Evolutionary conservation across 2,329 filamentous ascomycete genomes (phyloP).

Genomic region (Mycosphaerelloides madeirae): DNA sequence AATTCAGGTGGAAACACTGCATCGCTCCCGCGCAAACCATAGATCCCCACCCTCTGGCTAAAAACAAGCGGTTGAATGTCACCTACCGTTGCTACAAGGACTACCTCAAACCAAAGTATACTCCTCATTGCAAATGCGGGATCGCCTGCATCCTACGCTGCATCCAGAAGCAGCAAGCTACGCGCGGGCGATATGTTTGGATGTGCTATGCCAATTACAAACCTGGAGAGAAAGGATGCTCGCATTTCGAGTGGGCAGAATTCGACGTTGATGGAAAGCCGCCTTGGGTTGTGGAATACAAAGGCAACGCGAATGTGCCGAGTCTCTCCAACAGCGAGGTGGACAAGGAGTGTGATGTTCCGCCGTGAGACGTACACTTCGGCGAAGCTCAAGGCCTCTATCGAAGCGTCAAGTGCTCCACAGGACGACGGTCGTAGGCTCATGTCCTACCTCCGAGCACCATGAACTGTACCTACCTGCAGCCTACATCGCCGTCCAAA

Average conservation of each 20-base stretch:
- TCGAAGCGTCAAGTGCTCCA: too few species aligned
- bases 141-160: conserved; percentile 68
- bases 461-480: too few species aligned
- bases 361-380: too few species aligned
- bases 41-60: conserved; percentile 77
- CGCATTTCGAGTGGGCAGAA: conserved; percentile 78
- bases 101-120: conserved; percentile 69
- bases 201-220: conserved; percentile 79
- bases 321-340: too few species aligned
- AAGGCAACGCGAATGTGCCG: conserved; percentile 30
- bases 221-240: conserved; percentile 61
- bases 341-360: too few species aligned
- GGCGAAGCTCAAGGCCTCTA: too few species aligned
- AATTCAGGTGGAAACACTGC: conserved; percentile 92
- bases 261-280: conserved; percentile 86
- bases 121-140: conserved; percentile 71
- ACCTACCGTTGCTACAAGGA: conserved; percentile 86
- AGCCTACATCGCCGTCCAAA: too few species aligned
- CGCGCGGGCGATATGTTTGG: conserved; percentile 80
- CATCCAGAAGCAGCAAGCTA: conserved; percentile 73
- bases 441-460: too few species aligned
- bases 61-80: conserved; percentile 80
- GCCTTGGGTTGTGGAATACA: conserved; percentile 47
- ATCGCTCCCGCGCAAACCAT: conserved; percentile 71
- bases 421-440: too few species aligned